Conservation (phyloP, 352 stramenopile species). For the Pythium guiyangense region DNA sequence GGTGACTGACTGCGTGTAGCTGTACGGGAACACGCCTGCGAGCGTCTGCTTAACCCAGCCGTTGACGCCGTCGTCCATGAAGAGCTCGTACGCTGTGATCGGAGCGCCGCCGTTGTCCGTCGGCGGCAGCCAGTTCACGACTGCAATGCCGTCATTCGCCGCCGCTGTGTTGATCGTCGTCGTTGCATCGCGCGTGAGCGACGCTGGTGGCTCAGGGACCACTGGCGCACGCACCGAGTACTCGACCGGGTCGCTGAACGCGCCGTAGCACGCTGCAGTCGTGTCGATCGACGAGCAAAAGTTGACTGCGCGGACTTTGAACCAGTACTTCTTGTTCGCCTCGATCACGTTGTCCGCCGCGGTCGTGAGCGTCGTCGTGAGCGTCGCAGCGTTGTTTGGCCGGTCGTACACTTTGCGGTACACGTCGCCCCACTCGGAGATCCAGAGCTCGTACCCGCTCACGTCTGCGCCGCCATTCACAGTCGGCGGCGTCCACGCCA, state of each 20-base stretch:
- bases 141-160: conserved; percentile 48
- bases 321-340: conserved; percentile 89
- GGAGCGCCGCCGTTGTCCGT: conserved; percentile 91
- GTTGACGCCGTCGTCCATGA: conserved; percentile 67
- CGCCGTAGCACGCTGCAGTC: conserved; percentile 79
- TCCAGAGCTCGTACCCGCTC: conserved; percentile 94
- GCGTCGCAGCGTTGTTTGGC: conserved; percentile 67
- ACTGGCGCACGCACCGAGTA: conserved; percentile 88
- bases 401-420: conserved; percentile 93
- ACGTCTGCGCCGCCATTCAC: conserved; percentile 90
- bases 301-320: conserved; percentile 94
- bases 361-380: conserved; percentile 73
- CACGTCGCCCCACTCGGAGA: conserved; percentile 92
- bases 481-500: conserved; percentile 88
- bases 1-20: conserved; percentile 38
- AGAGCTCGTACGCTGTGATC: conserved; percentile 92
- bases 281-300: conserved; percentile 84
- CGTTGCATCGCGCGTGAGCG: conserved; percentile 47
- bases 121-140: conserved; percentile 83
- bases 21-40: conserved; percentile 38
- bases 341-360: conserved; percentile 86
- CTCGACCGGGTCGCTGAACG: conserved; percentile 85
- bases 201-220: conserved; percentile 76
- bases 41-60: conserved; percentile 46
- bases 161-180: conserved; percentile 61